A percentile compares a stretch with the other conserved stretches of the same genome.
phyloP scores from a whole-genome alignment of 495 filamentous ascomycete genomes.

The Talaromyces borbonicus region DNA sequence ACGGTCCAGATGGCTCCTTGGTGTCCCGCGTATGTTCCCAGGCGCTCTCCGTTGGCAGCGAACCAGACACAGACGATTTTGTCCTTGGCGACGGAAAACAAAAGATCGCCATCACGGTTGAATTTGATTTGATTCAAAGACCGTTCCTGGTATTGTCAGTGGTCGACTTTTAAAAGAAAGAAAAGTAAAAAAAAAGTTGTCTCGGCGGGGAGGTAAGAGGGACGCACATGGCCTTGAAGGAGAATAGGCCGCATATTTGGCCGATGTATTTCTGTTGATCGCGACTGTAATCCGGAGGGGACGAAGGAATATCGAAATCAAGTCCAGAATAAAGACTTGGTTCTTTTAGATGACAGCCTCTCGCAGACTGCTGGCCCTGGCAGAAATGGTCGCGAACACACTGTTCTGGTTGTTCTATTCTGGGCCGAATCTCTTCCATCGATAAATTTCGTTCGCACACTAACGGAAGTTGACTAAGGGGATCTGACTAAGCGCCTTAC shows the following conservation, averaged over 20 bases:
- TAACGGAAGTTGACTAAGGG: too few relatives aligned
- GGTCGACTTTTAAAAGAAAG: slow-evolving; percentile 5
- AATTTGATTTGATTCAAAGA: slow-evolving; percentile 97
- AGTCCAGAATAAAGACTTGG: background rate
- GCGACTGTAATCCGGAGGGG: too few relatives aligned
- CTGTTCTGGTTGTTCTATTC: background rate
- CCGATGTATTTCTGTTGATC: slow-evolving; percentile 2
- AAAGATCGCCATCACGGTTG: slow-evolving; percentile 91
- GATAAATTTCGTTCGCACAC: slow-evolving; percentile 5
- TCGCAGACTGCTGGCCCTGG: too few relatives aligned
- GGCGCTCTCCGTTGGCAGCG: slow-evolving; percentile 85
- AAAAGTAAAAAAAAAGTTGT: too few relatives aligned
- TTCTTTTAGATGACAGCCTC: too few relatives aligned
- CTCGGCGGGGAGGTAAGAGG: slow-evolving; percentile 1
- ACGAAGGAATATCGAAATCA: background rate
- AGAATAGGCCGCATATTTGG: slow-evolving; percentile 85
- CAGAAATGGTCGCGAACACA: background rate
- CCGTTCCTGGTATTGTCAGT: slow-evolving; percentile 55
- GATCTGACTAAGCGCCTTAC: too few relatives aligned
- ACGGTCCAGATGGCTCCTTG: slow-evolving; percentile 98
- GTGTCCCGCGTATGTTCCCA: slow-evolving; percentile 94
- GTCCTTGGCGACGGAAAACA: slow-evolving; percentile 97
- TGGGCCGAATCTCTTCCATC: background rate
- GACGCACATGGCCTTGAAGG: slow-evolving; percentile 77
- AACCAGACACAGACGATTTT: slow-evolving; percentile 94